A percentile compares a stretch with the other conserved stretches of the same genome.
phyloP scores from a whole-genome alignment of 2,329 filamentous ascomycete species.

The Fusarium coicis region DNA sequence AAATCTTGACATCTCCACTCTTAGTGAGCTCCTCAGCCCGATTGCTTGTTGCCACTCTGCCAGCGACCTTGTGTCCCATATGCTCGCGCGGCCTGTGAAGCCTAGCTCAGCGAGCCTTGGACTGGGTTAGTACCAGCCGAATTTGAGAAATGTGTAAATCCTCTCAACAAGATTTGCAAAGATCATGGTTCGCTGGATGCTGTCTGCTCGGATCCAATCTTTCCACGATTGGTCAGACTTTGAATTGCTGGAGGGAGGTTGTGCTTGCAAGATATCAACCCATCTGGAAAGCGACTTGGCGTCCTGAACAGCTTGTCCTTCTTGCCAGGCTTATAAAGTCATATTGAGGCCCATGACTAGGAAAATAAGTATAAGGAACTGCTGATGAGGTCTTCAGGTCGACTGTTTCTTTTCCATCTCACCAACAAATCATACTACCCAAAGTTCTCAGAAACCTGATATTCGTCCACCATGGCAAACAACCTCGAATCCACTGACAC shows the following conservation, averaged over 20 bases:
- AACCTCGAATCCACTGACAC: too few relatives aligned
- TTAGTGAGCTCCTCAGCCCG: rapidly evolving
- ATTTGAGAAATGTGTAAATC: background rate
- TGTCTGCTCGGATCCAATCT: background rate
- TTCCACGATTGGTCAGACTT: rapidly evolving
- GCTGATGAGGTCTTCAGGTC: background rate
- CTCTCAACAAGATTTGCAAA: background rate
- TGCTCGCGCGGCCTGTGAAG: rapidly evolving
- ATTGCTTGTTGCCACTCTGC: background rate
- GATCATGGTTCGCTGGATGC: rapidly evolving
- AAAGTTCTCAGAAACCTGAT: rapidly evolving
- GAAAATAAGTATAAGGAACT: background rate
- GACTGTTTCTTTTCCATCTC: rapidly evolving
- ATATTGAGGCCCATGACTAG: too few relatives aligned
- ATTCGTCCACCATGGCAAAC: background rate
- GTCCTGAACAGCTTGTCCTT: background rate
- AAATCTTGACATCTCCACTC: rapidly evolving
- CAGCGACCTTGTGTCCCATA: background rate
- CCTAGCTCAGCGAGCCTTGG: rapidly evolving
- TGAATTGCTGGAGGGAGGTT: rapidly evolving
- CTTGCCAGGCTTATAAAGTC: too few relatives aligned
- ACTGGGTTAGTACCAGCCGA: background rate
- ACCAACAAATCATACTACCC: too few relatives aligned
- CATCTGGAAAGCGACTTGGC: rapidly evolving
- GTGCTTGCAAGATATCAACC: background rate